Conservation (phyloP, 148 eudicot species). For the Tetragonia tetragonoides region DNA sequence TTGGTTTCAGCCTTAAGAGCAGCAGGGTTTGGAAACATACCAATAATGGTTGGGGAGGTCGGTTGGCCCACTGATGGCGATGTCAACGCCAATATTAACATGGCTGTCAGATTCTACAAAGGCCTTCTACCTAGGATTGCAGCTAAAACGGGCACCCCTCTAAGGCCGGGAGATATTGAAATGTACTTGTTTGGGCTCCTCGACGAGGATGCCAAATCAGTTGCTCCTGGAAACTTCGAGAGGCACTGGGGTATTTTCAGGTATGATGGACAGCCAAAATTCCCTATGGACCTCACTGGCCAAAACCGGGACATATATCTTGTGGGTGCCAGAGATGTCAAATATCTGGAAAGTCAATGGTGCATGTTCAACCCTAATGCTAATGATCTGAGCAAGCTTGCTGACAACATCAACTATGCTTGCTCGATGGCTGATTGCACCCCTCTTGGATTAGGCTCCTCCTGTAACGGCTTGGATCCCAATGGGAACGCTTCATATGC, state of each 20-base stretch:
- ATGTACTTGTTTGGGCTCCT: constrained; percentile 78
- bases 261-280: constrained; percentile 85
- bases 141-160: constrained; percentile 70
- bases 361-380: constrained; percentile 62
- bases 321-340: constrained; percentile 55
- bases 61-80: constrained; percentile 99
- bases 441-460: constrained; percentile 70
- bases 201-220: constrained; percentile 75
- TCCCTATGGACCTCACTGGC: constrained; percentile 54
- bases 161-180: constrained; percentile 69
- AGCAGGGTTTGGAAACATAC: constrained; percentile 45
- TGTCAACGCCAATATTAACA: constrained; percentile 51
- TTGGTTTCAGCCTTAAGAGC: constrained; percentile 64
- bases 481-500: constrained; percentile 75
- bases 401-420: constrained; percentile 55
- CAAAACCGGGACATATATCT: constrained; percentile 43
- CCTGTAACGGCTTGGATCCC: constrained; percentile 64
- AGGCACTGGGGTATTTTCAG: constrained; percentile 90
- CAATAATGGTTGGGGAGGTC: constrained; percentile 77
- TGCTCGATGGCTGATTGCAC: constrained; percentile 75
- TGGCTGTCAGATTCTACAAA: constrained; percentile 62
- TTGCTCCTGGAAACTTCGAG: constrained; percentile 80
- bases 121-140: constrained; percentile 70
- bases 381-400: constrained; percentile 53
- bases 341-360: constrained; percentile 63